Evolutionary conservation across 2,329 filamentous ascomycete species (phyloP), one percentile per base, ranked within the genome.

Genomic region (Raffaelea albimanens): DNA sequence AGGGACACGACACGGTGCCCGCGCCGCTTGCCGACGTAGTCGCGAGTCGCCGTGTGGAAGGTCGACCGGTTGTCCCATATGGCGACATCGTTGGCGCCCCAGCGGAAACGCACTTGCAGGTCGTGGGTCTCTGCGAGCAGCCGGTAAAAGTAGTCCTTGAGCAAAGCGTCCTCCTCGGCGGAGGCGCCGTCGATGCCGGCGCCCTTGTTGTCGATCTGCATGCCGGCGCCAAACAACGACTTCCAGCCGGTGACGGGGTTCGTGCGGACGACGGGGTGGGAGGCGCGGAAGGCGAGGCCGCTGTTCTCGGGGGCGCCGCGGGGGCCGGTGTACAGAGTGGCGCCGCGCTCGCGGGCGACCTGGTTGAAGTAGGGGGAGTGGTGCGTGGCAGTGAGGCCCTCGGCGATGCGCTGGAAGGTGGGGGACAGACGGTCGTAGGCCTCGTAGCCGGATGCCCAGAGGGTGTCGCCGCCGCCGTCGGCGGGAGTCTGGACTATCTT

Each of bases 191-290:
- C 71, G 53, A 74, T 67, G 18, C 65, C 58, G 7, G 13, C 25
- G 25, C 7, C 7, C 7, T 7, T 7, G 13, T 29, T 29, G 21
- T 58, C 60, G 9, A 67, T 64, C 45, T 70, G 67, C 3, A 61
- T 63, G 2, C 69, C 70, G 9, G 72, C 62, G 36, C 54, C 55
- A 46, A 58, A 78, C 13, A 80, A 63, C 48, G 67, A 72, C 62
- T 80, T 80, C 78, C 78, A 82, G 0, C 78, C 78, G 0, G 78
- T 82, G 1, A 82, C 77, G 0, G 79, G 78, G 53, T 83, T 81
- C 1, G 78, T 82, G 16, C 78, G 69, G 5, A 81, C 66, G 1
- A 80, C 68, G 0, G 76, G 76, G 53, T 82, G 77, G 0, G 69
- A 61, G 0, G 76, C 69, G 19, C 61, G 63, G 16, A 82, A 59